Base-by-base conservation (phyloP, 164 flowering plant species). In the Umbellularia californica region DNA sequence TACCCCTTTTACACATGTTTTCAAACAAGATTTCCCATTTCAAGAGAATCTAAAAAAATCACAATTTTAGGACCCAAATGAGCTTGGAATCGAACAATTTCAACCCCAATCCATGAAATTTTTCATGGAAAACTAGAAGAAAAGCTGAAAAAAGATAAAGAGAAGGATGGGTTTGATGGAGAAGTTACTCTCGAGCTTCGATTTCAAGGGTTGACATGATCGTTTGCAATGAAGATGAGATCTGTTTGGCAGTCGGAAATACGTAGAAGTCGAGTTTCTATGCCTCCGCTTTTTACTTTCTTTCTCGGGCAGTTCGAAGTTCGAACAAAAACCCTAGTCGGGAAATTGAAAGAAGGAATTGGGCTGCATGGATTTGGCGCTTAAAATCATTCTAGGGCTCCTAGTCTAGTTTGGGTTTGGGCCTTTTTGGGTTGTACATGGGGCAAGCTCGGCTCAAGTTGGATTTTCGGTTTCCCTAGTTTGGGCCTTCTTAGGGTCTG, bases 111-210 rank as follows among this genome's bases (percentile, higher is more conserved):
- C 20, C 60, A 14, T 17, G n/a, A 55, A 41, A 1, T 17, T 5
- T 17, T 55, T 55, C n/a, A 55, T 5, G 35, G 60, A 55, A 55
- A 55, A 17, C 33, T 15, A 65, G 0, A 30, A 41, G 22, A 68
- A 2, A 10, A 28, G n/a, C n/a, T 23, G 70, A 35, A 12, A 20
- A 41, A 41, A 68, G 51, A 66, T 68, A 35, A 9, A 69, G n/a
- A 69, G 55, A 69, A n/a, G 17, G 13, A 64, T 30, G 58, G 58
- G 33, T 63, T 63, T 5, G 20, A 41, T 51, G 6, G 50, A 24
- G 63, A 30, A 68, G 90, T 78, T 85, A 92, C 97, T 92, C 97
- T 72, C 93, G 91, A 69, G 97, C 97, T 87, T 92, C 97, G 77
- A 92, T 92, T 85, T 92, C 97, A 7, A 92, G 84, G 52, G 97